These are phyloP conservation scores for Pelargonium myrrhifolium DNA, from an alignment of 441 rosid genomes.

Conservation along the genomic window DNA sequence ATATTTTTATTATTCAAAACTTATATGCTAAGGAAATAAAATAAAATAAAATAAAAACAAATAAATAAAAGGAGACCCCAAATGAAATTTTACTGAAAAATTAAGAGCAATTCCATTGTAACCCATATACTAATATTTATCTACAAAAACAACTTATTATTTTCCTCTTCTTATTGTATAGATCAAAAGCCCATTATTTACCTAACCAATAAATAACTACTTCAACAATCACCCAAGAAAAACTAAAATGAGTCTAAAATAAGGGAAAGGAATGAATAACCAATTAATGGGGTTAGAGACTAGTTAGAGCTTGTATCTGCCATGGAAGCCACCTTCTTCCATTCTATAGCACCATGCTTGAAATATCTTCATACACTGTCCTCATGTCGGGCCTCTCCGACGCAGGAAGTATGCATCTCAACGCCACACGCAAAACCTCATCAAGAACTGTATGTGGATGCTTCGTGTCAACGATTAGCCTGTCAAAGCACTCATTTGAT, in stretches of 20 bases:
- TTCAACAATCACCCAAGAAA: no score
- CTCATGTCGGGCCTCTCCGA: constrained; percentile 75
- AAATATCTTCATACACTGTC: constrained; percentile 56
- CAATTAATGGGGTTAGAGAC: constrained; percentile 25
- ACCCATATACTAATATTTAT: no score
- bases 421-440: constrained; percentile 54
- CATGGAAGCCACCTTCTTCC: constrained; percentile 5
- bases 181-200: no score
- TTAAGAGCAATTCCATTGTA: no score
- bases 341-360: constrained; percentile 23
- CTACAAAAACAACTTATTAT: no score
- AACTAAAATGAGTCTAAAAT: neutral
- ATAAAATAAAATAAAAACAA: no score
- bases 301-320: constrained; percentile 15
- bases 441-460: constrained; percentile 32
- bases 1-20: no score
- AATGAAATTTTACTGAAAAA: no score
- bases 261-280: constrained; percentile 13
- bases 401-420: constrained; percentile 64
- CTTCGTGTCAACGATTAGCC: constrained; percentile 26
- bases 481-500: constrained; percentile 44
- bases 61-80: no score
- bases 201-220: no score
- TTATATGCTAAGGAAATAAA: no score
- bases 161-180: no score